Conservation (phyloP, 257 asterid species). For the Thymus mandschuricus region DNA sequence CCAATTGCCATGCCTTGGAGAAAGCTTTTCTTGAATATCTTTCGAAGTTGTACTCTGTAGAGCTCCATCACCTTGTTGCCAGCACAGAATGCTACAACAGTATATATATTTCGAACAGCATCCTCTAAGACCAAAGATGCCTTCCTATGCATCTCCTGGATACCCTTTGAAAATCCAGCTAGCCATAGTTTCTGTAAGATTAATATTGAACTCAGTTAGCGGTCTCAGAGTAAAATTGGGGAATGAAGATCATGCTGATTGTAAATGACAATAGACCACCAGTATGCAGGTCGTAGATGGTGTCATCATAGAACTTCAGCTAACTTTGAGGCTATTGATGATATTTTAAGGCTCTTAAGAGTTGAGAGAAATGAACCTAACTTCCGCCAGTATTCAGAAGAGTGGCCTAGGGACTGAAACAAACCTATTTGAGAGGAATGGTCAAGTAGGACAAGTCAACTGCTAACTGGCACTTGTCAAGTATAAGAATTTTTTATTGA, state of each 20-base stretch:
- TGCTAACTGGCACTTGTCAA: too few relatives aligned
- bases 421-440: too few relatives aligned
- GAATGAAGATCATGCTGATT: constrained; percentile 15
- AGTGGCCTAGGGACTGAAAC: too few relatives aligned
- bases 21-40: constrained; percentile 91
- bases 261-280: constrained; percentile 7
- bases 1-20: constrained; percentile 98
- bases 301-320: not conserved
- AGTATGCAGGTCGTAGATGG: constrained; percentile 3
- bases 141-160: constrained; percentile 99
- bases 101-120: constrained; percentile 94
- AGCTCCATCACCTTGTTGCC: constrained; percentile 99
- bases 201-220: constrained; percentile 20
- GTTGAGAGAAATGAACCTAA: too few relatives aligned
- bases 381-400: too few relatives aligned
- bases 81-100: constrained; percentile 98
- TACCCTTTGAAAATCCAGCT: constrained; percentile 99
- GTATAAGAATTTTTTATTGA: too few relatives aligned
- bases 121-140: constrained; percentile 98
- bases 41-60: constrained; percentile 76
- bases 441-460: too few relatives aligned
- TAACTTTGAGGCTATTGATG: not conserved
- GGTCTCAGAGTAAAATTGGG: constrained; percentile 8
- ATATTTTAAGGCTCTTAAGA: not conserved
- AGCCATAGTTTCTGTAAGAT: constrained; percentile 94